These are phyloP conservation scores for Aspergillus niger DNA, from an alignment of 2,329 filamentous ascomycete genomes.

Conservation along the genomic window DNA sequence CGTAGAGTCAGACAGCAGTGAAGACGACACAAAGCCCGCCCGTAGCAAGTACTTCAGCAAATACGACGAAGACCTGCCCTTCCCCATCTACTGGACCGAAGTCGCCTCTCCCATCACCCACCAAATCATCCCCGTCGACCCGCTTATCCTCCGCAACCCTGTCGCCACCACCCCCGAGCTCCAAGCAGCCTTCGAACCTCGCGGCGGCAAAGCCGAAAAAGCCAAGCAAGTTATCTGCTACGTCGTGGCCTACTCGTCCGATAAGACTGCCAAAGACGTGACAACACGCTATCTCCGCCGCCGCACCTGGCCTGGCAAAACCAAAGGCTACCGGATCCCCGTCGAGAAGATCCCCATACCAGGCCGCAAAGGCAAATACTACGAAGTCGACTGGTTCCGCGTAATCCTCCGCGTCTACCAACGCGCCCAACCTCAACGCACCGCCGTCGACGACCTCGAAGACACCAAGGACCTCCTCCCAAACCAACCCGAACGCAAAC, in stretches of 20 bases:
- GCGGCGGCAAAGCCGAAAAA: conserved; percentile 79
- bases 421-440: conserved; percentile 56
- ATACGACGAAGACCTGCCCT: conserved; percentile 76
- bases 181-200: conserved; percentile 75
- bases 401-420: conserved; percentile 74
- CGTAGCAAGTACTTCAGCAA: conserved; percentile 48
- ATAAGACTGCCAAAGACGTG: conserved; percentile 91
- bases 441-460: conserved; percentile 75
- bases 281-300: conserved; percentile 87
- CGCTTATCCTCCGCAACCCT: conserved; percentile 65
- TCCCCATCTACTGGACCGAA: conserved; percentile 92
- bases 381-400: conserved; percentile 87
- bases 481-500: conserved; percentile 68
- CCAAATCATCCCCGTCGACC: conserved; percentile 76
- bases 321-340: conserved; percentile 79
- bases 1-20: conserved; percentile 22
- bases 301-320: conserved; percentile 80
- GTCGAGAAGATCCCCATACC: conserved; percentile 79
- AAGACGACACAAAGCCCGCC: conserved; percentile 24
- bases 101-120: conserved; percentile 79
- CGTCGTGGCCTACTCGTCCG: conserved; percentile 75
- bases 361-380: conserved; percentile 73
- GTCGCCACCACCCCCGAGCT: conserved; percentile 73
- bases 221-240: conserved; percentile 90
- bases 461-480: conserved; percentile 75